Evolutionary conservation across 108 stramenopile genomes (phyloP).

Genomic region (Bacterosira constricta): DNA sequence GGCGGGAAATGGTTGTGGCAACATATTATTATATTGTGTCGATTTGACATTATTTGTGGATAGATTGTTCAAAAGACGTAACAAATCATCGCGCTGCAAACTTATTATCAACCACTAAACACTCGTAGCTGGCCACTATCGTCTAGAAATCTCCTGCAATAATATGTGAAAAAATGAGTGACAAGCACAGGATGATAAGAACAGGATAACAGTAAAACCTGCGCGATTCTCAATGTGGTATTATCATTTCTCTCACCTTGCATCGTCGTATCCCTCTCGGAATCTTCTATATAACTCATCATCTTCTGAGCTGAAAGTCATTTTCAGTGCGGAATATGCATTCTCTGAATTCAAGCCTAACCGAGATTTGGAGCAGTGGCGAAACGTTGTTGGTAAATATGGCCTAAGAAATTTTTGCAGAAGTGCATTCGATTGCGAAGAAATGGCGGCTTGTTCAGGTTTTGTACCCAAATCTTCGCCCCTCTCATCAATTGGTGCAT

Average conservation of each 20-base stretch:
- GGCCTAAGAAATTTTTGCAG: conserved; percentile 21
- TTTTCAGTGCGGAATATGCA: conserved; percentile 22
- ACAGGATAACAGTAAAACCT: background rate
- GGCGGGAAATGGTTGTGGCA: no score
- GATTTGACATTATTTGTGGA: background rate
- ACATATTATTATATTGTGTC: background rate
- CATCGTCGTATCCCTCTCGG: conserved; percentile 54
- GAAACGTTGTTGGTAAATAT: conserved; percentile 36
- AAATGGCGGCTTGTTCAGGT: background rate
- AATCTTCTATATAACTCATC: conserved; percentile 44
- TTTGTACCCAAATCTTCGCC: background rate
- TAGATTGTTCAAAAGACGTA: no score
- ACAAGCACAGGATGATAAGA: background rate
- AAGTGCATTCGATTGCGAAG: background rate
- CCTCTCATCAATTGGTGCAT: background rate
- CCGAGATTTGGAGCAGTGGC: conserved; percentile 34
- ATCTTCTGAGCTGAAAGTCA: conserved; percentile 46
- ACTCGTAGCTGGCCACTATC: conserved; percentile 18
- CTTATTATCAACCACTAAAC: background rate
- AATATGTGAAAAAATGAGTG: background rate
- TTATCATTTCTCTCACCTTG: conserved; percentile 20
- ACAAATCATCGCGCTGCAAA: no score
- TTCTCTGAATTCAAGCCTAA: conserved; percentile 38
- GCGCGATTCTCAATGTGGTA: background rate
- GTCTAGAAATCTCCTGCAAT: conserved; percentile 31